phyloP scores from a whole-genome alignment of 306 rosid species.

The Gillenia trifoliata region DNA sequence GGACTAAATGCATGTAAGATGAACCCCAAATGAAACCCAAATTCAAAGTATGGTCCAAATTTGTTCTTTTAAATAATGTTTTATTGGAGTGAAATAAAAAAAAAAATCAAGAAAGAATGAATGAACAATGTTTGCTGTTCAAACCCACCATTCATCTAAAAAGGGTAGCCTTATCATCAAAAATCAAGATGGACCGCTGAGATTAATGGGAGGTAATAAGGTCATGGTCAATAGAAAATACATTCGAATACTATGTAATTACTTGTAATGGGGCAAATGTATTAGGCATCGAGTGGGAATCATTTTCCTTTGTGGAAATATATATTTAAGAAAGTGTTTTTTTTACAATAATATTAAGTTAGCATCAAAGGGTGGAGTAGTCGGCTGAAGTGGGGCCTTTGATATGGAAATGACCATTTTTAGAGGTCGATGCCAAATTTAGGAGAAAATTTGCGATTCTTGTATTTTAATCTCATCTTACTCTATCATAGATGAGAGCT shows the following conservation, averaged over 20 bases:
- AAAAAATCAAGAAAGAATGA: slow-evolving; percentile 6
- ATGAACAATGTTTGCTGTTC: slow-evolving; percentile 27
- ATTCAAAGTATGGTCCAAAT: slow-evolving; percentile 14
- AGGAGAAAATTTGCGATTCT: not conserved
- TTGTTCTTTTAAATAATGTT: not conserved
- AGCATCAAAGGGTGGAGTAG: not conserved
- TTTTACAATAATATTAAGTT: too few species aligned
- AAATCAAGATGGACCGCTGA: slow-evolving; percentile 18
- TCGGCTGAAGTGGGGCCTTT: slow-evolving; percentile 9
- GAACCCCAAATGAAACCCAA: slow-evolving; percentile 38
- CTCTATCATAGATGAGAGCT: too few species aligned
- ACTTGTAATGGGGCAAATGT: not conserved
- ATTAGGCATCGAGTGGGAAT: slow-evolving; percentile 13
- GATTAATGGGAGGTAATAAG: slow-evolving; percentile 15
- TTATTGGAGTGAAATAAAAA: not conserved
- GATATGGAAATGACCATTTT: not conserved
- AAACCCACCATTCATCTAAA: slow-evolving; percentile 13
- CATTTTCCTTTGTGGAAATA: slow-evolving; percentile 7
- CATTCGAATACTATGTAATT: not conserved
- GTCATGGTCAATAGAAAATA: slow-evolving; percentile 14
- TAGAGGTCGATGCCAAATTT: not conserved
- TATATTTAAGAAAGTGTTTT: not conserved
- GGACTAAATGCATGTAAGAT: slow-evolving; percentile 27
- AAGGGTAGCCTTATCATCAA: slow-evolving; percentile 26
- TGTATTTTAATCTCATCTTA: not conserved